Base-by-base conservation (phyloP, 768 basidiomycete species). In the Rhizopogon rudus region DNA sequence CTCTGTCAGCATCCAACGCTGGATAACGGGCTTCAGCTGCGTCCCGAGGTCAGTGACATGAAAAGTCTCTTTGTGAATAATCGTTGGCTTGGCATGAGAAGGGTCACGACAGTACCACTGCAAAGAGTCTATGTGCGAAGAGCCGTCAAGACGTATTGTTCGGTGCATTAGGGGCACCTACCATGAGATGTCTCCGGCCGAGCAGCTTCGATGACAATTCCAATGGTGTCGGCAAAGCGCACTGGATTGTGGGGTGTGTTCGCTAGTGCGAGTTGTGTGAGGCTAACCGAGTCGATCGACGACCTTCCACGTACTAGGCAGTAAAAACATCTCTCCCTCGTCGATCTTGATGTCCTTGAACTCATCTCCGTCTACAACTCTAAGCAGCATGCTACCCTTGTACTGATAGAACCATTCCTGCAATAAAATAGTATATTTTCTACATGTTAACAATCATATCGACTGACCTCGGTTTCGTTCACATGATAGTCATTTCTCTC, bases 351-450 rank as follows among this genome's bases (percentile, higher is more conserved):
- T 89, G 67, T 98, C 96, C 65, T 79, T 77, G 71, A 95, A 95
- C 58, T 76, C 73, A 9, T 81, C 84, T 6, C 83, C 90, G 48
- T 93, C 91, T 14, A 97, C 87, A 1, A 91, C 86, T 57, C 90
- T 85, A 20, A 99, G 77, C 2, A 92, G 75, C 94, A 98, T 98
- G 2, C 80, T 83, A 3, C 96, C 96, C 69, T 94, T 93, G 75
- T 95, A 79, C 67, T 99, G 96, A 71, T 94, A 98, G 71, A 98
- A 98, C 95, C 94, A 98, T 72, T 98, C 96, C 88, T 93, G 48
- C 41, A 14, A 22, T 16, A 13, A 48, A 48, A 22, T 35, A 4
- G 33, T 46, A 51, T 10, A 40, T 46, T 12, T n/a, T 6, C 16
- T 43, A 5, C 17, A 22, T 48, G n/a, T 14, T 33, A 48, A 13